A percentile compares a stretch with the other conserved stretches of the same genome.
Evolutionary conservation across 768 basidiomycete species (phyloP).

Genomic region (Rossbeevera mucosa): DNA sequence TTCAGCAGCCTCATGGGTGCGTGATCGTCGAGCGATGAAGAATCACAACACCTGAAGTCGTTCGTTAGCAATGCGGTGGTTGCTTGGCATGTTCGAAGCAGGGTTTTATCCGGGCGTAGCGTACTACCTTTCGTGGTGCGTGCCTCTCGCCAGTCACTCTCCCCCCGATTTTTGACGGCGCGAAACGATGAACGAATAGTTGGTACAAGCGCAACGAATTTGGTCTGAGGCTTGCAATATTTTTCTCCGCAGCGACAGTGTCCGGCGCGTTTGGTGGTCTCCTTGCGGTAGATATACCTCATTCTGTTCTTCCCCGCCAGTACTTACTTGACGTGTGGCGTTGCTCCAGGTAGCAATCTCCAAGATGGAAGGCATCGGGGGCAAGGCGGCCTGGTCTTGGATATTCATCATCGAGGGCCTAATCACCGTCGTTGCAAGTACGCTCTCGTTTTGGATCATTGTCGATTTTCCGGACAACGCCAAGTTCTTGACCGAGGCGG

Average conservation of each 20-base stretch:
- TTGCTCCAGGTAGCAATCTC: constrained; percentile 50
- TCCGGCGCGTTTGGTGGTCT: constrained; percentile 81
- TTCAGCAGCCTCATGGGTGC: constrained; percentile 64
- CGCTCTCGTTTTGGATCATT: constrained; percentile 67
- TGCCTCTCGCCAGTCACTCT: constrained; percentile 2
- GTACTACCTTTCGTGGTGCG: constrained; percentile 70
- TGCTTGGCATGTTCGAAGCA: constrained; percentile 69
- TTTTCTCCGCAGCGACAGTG: constrained; percentile 75
- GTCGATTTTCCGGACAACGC: constrained; percentile 83
- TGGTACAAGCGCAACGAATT: constrained; percentile 74
- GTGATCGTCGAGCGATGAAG: constrained; percentile 12
- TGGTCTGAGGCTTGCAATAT: constrained; percentile 58
- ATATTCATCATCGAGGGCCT: constrained; percentile 76
- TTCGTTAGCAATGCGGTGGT: constrained; percentile 57
- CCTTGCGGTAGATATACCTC: constrained; percentile 47
- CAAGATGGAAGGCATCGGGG: constrained; percentile 66
- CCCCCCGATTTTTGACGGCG: constrained; percentile 35
- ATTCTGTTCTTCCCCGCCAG: neutral
- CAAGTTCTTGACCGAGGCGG: constrained; percentile 67
- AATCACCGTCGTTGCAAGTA: constrained; percentile 61
- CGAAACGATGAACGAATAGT: constrained; percentile 19
- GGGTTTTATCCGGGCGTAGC: constrained; percentile 44
- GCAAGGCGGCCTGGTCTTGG: constrained; percentile 65
- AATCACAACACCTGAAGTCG: neutral
- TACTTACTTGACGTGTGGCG: neutral